Conservation (phyloP, 1,284 basidiomycete genomes). For the Ceratobasidium sp. region DNA sequence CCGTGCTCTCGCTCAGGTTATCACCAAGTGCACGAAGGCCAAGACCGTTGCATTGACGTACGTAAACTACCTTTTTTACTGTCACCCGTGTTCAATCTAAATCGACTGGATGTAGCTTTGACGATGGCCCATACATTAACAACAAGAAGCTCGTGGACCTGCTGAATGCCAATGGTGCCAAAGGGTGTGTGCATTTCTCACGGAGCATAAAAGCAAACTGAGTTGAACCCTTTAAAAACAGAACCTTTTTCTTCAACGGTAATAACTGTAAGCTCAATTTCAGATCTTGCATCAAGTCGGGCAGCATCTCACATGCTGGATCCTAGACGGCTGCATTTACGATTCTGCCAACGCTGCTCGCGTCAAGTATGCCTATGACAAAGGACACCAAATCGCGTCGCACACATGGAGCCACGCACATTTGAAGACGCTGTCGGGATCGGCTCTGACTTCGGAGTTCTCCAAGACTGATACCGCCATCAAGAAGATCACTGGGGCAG, state of each 20-base stretch:
- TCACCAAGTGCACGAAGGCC: conserved; percentile 25
- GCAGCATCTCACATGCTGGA: not conserved
- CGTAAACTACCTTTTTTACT: not conserved
- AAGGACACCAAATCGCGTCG: conserved; percentile 39
- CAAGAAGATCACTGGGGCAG: conserved; percentile 18
- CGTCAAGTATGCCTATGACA: conserved; percentile 31
- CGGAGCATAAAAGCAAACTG: not conserved
- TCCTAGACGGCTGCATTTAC: conserved; percentile 29
- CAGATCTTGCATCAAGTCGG: not conserved
- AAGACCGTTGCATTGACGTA: conserved; percentile 32
- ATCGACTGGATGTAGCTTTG: conserved; percentile 4
- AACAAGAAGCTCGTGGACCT: conserved; percentile 15
- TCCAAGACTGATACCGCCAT: conserved; percentile 7
- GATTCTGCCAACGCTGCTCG: conserved; percentile 9
- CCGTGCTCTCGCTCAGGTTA: not conserved
- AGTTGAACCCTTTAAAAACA: not conserved
- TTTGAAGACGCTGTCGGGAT: not conserved
- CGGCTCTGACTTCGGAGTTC: conserved; percentile 10
- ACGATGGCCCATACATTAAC: conserved; percentile 39
- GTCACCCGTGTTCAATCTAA: not conserved
- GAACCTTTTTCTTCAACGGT: conserved; percentile 34
- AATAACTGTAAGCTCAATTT: conserved; percentile 32
- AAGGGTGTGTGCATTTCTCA: no score
- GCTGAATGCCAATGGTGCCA: not conserved
- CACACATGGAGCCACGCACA: conserved; percentile 32